Conservation (phyloP, 805 yeast genomes). For the Metschnikowia gruessii region DNA sequence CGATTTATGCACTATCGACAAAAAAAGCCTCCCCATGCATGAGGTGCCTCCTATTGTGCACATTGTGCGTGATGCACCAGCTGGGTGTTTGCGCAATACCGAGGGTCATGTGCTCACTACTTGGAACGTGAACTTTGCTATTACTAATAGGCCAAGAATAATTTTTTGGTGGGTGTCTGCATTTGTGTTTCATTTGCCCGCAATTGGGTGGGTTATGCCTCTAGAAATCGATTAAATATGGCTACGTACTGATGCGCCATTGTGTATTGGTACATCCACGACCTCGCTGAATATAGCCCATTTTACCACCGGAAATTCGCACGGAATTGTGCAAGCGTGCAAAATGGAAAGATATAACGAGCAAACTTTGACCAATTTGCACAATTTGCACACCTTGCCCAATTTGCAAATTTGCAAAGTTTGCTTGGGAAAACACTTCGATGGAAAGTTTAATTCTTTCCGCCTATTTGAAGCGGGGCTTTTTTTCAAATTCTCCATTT, state of each 20-base stretch:
- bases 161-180: too few relatives aligned
- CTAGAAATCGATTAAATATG: too few relatives aligned
- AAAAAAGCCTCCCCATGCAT: conserved; percentile 4
- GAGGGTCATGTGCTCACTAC: conserved; percentile 1
- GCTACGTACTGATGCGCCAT: too few relatives aligned
- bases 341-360: conserved; percentile 2
- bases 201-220: too few relatives aligned
- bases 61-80: conserved; percentile 5
- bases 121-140: not conserved
- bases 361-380: too few relatives aligned
- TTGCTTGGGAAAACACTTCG: too few relatives aligned
- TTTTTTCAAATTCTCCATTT: not conserved
- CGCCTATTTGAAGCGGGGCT: too few relatives aligned
- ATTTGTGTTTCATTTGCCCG: not conserved
- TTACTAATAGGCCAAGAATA: not conserved
- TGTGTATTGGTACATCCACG: too few relatives aligned
- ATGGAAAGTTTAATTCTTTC: too few relatives aligned
- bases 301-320: not conserved
- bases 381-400: too few relatives aligned
- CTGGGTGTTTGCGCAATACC: conserved; percentile 5
- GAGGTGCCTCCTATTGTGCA: not conserved
- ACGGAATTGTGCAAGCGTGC: not conserved
- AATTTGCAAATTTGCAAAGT: not conserved
- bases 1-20: not conserved
- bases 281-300: not conserved